These are phyloP conservation scores for Talaromyces liani DNA, from an alignment of 495 filamentous ascomycete species.

Conservation along the genomic window DNA sequence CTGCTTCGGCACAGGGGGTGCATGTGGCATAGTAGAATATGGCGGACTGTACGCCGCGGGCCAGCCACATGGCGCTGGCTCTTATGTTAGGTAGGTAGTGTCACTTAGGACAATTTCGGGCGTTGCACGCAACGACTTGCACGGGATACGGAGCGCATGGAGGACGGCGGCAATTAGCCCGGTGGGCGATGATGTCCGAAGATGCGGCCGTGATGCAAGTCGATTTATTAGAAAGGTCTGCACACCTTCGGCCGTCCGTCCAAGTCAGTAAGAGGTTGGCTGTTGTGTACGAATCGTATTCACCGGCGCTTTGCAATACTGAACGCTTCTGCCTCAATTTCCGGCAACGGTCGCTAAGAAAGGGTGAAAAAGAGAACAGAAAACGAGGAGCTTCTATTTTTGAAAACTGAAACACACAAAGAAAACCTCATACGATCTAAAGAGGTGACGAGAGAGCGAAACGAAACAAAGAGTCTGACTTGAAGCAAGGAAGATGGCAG, in stretches of 20 bases:
- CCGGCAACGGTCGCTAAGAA: neutral
- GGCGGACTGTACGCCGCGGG: conserved; percentile 62
- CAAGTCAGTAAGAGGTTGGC: neutral
- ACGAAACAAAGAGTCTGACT: neutral
- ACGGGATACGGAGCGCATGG: conserved; percentile 5
- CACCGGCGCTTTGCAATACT: neutral
- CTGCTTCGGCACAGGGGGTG: conserved; percentile 64
- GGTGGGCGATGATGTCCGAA: neutral
- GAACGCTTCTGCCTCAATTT: neutral
- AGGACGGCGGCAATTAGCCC: conserved; percentile 2
- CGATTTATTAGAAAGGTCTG: neutral
- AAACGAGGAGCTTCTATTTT: neutral
- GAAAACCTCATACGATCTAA: neutral
- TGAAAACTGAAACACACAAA: neutral
- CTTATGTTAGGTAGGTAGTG: neutral
- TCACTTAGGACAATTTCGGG: conserved; percentile 2
- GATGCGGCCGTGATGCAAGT: neutral
- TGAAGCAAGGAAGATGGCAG: neutral
- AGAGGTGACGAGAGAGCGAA: neutral
- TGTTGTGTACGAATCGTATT: neutral
- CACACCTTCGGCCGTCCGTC: neutral
- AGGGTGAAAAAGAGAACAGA: neutral
- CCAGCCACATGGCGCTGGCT: conserved; percentile 41
- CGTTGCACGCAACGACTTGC: conserved; percentile 10
- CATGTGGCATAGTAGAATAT: conserved; percentile 83